Base-by-base conservation (phyloP, 2,329 filamentous ascomycete species). In the Cryphonectria radicalis region DNA sequence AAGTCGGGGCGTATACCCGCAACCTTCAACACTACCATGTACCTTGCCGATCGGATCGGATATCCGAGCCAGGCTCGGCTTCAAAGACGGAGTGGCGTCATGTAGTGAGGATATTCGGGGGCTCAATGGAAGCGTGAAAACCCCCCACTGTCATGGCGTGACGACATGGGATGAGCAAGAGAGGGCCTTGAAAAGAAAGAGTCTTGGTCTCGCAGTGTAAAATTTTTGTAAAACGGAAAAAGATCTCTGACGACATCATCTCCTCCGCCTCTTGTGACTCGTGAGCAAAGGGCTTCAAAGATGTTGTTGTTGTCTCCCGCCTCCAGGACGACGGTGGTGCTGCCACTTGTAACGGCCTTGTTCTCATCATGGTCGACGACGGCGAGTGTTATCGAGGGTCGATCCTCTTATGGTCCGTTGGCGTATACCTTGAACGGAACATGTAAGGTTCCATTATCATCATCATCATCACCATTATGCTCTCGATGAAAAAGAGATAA, bases 401-500 rank as follows among this genome's bases (percentile, higher is more conserved):
- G n/a, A 32, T 46, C 37, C 6, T 28, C 42, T 53, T n/a, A 46
- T 10, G 28, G 63, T 22, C 63, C 63, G 7, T 53, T 65, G 19
- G 63, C 35, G 8, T 50, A 65, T 53, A 53, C 63, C 6, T 14
- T 65, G n/a, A 65, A 65, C 14, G 63, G 63, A 32, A 65, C 63
- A 13, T 65, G 63, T 65, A 37, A 28, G 63, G 46, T 42, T 3
- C 37, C 25, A 19, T 62, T 3, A 32, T 62, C 32, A 32, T 32
- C 32, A 4, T 32, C 3, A 32, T 3, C 32, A 8, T 22, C 1
- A 28, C 22, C 17, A 40, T 40, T 37, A 37, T 37, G 25, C 19
- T 62, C 2, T 2, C 17, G 19, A 19, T 32, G 5, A 37, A 11
- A 10, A 28, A 28, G 28, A 28, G 28, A 28, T 1, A 28, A 28